Evolutionary conservation across 176 grass and related monocot genomes (phyloP), one percentile per base, ranked within the genome.

Genomic region (Olyra latifolia): DNA sequence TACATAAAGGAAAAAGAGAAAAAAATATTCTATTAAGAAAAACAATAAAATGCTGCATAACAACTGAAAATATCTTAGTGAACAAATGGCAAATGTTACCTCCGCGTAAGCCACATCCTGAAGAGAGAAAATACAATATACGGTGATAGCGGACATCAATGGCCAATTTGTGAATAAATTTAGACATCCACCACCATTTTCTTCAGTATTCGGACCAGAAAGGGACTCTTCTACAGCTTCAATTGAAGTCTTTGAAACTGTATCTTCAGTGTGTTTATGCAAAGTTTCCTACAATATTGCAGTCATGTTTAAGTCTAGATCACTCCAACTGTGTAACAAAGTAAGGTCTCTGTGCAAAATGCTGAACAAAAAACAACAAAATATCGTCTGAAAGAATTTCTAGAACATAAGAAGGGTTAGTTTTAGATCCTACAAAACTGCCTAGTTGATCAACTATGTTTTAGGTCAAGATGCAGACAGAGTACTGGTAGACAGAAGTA

Each of bases 41-140:
- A 53, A 72, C 20, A 24, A 89, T 62, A 46, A 69, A 20, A 77
- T 27, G 24, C 13, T 83, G 48, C 23, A 80, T 28, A 56, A 56
- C 43, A 43, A 63, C 20, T 62, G 29, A 71, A 77, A 30, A 52
- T 78, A 54, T 87, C 35, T 59, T 42, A 57, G 10, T 14, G 80
- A 47, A 81, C 44, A 72, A 84, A 69, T 30, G 14, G 19, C 35
- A 39, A 24, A 88, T 68, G 44, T 87, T 63, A 98, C 95, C 92
- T 95, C 92, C 72, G 88, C 78, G 80, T 98, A 98, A 76, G 95
- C 92, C 78, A 94, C 84, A 41, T 98, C 95, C 74, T 93, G 92
- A 77, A 98, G 86, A 77, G 92, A 95, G 81, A 95, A 94, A 80
- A 98, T 80, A 69, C 95, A 98, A 83, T 95, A 98, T 40, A 91